phyloP scores from a whole-genome alignment of 176 grass and related monocot species.

The Cymbopogon citratus region DNA sequence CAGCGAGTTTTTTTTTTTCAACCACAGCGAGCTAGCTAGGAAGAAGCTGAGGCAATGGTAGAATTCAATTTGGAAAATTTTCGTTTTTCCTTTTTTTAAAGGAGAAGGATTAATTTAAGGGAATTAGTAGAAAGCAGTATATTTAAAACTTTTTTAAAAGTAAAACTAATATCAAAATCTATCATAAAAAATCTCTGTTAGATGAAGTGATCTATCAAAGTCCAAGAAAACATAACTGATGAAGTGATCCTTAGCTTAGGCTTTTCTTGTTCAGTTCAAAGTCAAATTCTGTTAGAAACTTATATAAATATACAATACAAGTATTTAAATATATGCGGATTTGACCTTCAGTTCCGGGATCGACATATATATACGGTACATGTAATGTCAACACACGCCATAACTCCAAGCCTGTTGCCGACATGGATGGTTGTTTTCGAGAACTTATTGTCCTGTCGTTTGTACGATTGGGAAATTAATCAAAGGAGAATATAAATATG shows the following conservation, averaged over 20 bases:
- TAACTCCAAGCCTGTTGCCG: constrained; percentile 22
- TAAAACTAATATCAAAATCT: not conserved
- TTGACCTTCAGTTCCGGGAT: not conserved
- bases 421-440: constrained; percentile 38
- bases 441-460: constrained; percentile 26
- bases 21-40: no score
- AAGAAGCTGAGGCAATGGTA: not conserved
- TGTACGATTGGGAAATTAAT: constrained; percentile 11
- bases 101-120: not conserved
- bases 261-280: not conserved
- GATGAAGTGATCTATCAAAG: not conserved
- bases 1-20: no score
- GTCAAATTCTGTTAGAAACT: not conserved
- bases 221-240: not conserved
- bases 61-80: not conserved
- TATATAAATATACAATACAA: not conserved
- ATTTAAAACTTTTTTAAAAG: not conserved
- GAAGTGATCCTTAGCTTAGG: not conserved
- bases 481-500: not conserved
- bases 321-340: not conserved
- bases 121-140: not conserved
- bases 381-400: constrained; percentile 14
- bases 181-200: not conserved
- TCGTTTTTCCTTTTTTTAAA: not conserved
- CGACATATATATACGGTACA: not conserved